Percentiles rank a stretch among this genome's conserved stretches.
phyloP scores from a whole-genome alignment of 768 basidiomycete species.

The Gloeopeniophorella convolvens region DNA sequence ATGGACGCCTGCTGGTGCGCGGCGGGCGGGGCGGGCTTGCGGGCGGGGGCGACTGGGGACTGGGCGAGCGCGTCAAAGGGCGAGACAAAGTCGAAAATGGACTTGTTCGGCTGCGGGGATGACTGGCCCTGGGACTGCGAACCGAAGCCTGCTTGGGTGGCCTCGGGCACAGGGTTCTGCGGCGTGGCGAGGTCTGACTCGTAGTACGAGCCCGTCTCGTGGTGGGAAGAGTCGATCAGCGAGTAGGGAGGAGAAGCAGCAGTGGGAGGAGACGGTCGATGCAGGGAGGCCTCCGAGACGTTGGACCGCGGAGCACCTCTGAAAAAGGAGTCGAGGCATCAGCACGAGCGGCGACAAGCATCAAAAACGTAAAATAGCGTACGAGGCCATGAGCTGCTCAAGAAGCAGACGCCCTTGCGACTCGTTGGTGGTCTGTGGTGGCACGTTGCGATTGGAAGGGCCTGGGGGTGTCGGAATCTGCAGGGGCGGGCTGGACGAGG shows the following conservation, averaged over 20 bases:
- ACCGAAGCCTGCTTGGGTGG: slow-evolving; percentile 12
- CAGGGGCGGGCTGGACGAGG: slow-evolving; percentile 36
- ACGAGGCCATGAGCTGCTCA: slow-evolving; percentile 82
- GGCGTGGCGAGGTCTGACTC: slow-evolving; percentile 18
- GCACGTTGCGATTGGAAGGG: slow-evolving; percentile 46
- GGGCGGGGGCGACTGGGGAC: slow-evolving; percentile 39
- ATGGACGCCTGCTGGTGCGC: slow-evolving; percentile 34
- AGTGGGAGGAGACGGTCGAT: slow-evolving; percentile 11
- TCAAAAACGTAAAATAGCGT: slow-evolving; percentile 29
- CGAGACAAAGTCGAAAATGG: slow-evolving; percentile 81
- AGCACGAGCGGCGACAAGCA: not conserved
- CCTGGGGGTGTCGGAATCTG: slow-evolving; percentile 69
- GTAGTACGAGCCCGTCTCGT: slow-evolving; percentile 19
- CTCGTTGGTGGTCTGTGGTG: slow-evolving; percentile 48
- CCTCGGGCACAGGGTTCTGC: slow-evolving; percentile 20
- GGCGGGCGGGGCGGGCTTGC: slow-evolving; percentile 56
- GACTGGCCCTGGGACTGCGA: slow-evolving; percentile 34
- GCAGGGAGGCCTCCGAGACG: slow-evolving; percentile 10
- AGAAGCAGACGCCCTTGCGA: slow-evolving; percentile 67
- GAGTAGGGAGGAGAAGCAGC: slow-evolving; percentile 16
- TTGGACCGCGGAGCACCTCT: slow-evolving; percentile 16
- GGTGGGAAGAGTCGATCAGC: slow-evolving; percentile 6
- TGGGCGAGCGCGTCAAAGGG: slow-evolving; percentile 75
- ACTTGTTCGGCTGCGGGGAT: slow-evolving; percentile 66
- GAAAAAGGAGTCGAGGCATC: not conserved